Evolutionary conservation across 495 filamentous ascomycete genomes (phyloP), one percentile per base, ranked within the genome.

Genomic region (Talaromyces liani): DNA sequence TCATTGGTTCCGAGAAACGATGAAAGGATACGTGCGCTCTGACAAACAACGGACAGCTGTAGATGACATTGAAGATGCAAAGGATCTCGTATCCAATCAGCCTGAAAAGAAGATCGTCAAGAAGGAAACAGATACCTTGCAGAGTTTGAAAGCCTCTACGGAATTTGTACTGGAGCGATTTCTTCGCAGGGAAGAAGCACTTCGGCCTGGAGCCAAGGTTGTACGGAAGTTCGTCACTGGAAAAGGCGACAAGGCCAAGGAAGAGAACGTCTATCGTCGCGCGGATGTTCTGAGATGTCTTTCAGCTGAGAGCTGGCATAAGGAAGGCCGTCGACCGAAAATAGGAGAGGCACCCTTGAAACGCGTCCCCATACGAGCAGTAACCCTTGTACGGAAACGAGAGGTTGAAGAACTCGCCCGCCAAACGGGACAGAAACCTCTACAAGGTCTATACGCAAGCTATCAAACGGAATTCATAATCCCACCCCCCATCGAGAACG

Each of bases 391-490:
- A 49, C 85, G 93, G 41, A 93, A 93, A 70, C 90, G 92, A 56
- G 94, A 96, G 72, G 87, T 98, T 27, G 91, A 93, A 62, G 91
- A 96, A 66, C 83, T 86, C 34, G 84, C 92, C 71, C 82, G 85
- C 16, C 87, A 84, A 47, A 91, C 85, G 4, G 94, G 94, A 4
- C 84, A 89, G 69, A 96, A 92, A 68, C 83, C 91, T 8, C 81
- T 89, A 69, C 94, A 98, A 70, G 92, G 91, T 0, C 76, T 98
- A 2, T 98, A 93, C 75, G 82, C 89, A 31, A 75, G 80, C 47
- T 82, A 89, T n/a, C 94, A 98, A 75, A 98, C 93, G 0, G 88
- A 93, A 58, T 97, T 88, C 82, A 96, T 97, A 71, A 91, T 94
- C 64, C 77, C 78, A 9, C 92, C 94, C 1, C 87, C 90, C 16